Evolutionary conservation across 78 protist species (phyloP).

Genomic region (Mantamonas sphyraenae): DNA sequence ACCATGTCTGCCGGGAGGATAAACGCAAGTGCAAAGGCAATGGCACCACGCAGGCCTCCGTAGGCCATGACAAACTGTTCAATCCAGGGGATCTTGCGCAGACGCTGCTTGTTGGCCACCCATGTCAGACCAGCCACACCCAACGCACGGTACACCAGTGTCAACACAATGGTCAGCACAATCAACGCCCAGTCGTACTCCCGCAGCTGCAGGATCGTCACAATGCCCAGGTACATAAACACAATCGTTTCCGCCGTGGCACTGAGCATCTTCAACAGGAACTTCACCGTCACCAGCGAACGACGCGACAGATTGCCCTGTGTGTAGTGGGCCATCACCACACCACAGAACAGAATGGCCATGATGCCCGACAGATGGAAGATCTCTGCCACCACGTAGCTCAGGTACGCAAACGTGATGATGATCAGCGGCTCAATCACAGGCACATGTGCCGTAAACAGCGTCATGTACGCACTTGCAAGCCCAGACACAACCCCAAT

Average conservation of each 20-base stretch:
- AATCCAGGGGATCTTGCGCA: neutral
- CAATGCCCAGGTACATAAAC: conserved; percentile 16
- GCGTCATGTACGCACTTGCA: conserved; percentile 1
- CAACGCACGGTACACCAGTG: neutral
- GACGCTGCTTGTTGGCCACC: conserved; percentile 1
- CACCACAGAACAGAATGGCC: conserved; percentile 2
- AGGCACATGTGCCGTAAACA: neutral
- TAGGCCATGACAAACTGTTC: conserved; percentile 20
- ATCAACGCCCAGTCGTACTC: neutral
- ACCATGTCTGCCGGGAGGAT: neutral
- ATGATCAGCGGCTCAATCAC: conserved; percentile 13
- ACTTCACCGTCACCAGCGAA: neutral
- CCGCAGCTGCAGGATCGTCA: neutral
- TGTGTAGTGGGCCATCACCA: conserved; percentile 9
- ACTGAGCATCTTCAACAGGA: neutral
- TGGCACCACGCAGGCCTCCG: conserved; percentile 32
- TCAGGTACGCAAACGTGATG: neutral
- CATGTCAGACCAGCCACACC: neutral
- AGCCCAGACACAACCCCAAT: conserved; percentile 4
- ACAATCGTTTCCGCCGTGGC: conserved; percentile 11
- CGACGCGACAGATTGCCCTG: neutral
- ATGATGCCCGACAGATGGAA: conserved; percentile 20
- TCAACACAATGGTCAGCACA: neutral
- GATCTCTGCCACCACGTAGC: conserved; percentile 12
- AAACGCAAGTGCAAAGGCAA: conserved; percentile 31